A percentile compares a stretch with the other conserved stretches of the same genome.
These are phyloP conservation scores for Nitzschia sp. DNA, from an alignment of 108 stramenopile genomes.

Conservation along the genomic window DNA sequence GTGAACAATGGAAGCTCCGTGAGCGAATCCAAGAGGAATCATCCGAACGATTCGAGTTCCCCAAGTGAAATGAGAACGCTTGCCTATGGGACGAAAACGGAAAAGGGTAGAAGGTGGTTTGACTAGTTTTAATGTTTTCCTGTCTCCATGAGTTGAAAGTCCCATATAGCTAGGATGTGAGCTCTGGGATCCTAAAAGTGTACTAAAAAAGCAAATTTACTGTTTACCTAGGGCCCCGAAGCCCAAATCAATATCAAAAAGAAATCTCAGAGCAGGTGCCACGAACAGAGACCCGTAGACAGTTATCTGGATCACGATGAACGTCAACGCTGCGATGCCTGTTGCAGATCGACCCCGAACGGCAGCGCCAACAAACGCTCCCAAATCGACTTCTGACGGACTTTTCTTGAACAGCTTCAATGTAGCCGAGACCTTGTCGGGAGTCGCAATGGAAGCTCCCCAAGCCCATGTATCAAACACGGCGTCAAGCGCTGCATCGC, in stretches of 20 bases:
- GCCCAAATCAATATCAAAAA: conserved; percentile 36
- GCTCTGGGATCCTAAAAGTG: too few species aligned
- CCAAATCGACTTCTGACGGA: conserved; percentile 25
- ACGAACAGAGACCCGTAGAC: conserved; percentile 40
- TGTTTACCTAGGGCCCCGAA: conserved; percentile 25
- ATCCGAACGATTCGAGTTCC: too few species aligned
- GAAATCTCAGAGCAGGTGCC: conserved; percentile 22
- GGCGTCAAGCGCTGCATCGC: conserved; percentile 45
- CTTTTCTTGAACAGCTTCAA: conserved; percentile 18
- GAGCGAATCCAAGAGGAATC: too few species aligned
- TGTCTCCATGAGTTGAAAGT: too few species aligned
- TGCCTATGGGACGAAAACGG: too few species aligned
- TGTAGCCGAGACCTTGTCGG: conserved; percentile 36
- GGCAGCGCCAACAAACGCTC: conserved; percentile 28
- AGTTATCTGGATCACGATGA: conserved; percentile 39
- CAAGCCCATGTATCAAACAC: conserved; percentile 53
- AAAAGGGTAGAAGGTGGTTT: too few species aligned
- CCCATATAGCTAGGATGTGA: too few species aligned
- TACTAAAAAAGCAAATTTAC: too few species aligned
- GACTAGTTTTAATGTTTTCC: too few species aligned
- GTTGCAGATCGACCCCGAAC: conserved; percentile 32
- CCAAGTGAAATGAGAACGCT: too few species aligned
- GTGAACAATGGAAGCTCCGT: too few species aligned
- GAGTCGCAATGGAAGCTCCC: conserved; percentile 48
- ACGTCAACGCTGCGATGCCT: conserved; percentile 34